Percentiles rank a stretch among this genome's conserved stretches.
Conservation (phyloP, 2,329 filamentous ascomycete species). For the Cordyceps sp. region DNA sequence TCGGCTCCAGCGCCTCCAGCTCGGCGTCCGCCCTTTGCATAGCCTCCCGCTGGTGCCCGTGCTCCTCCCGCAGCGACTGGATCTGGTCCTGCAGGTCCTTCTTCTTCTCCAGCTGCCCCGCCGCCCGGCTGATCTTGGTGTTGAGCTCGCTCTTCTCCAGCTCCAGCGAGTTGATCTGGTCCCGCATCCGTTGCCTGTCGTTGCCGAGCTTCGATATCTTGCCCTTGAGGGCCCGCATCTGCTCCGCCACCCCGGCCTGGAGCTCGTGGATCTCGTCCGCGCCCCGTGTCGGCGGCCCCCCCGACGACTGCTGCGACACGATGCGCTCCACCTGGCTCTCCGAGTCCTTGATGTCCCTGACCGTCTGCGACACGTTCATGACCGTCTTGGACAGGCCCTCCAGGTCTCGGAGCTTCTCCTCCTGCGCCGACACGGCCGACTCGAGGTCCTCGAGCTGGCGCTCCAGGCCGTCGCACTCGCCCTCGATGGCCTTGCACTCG, state of each 20-base stretch:
- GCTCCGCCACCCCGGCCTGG: slow-evolving; percentile 48
- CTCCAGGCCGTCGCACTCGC: slow-evolving; percentile 43
- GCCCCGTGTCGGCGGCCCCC: slow-evolving; percentile 46
- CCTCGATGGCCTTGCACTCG: slow-evolving; percentile 44
- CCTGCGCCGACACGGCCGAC: slow-evolving; percentile 43
- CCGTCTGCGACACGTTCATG: slow-evolving; percentile 54
- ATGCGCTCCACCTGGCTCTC: slow-evolving; percentile 61
- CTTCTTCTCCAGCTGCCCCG: slow-evolving; percentile 70
- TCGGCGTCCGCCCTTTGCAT: slow-evolving; percentile 58
- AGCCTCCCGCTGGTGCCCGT: slow-evolving; percentile 47
- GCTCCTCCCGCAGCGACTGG: slow-evolving; percentile 53
- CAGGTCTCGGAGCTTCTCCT: slow-evolving; percentile 51
- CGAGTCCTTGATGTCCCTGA: slow-evolving; percentile 54
- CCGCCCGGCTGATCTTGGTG: slow-evolving; percentile 53
- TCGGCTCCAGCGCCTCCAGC: slow-evolving; percentile 56
- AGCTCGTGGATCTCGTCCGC: slow-evolving; percentile 74
- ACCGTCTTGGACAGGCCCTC: slow-evolving; percentile 66
- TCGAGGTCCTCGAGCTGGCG: slow-evolving; percentile 52
- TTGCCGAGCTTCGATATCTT: slow-evolving; percentile 46
- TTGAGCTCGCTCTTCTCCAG: slow-evolving; percentile 60
- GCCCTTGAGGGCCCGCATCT: slow-evolving; percentile 46
- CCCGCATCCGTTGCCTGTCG: slow-evolving; percentile 57
- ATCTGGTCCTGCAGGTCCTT: slow-evolving; percentile 53
- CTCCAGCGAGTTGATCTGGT: slow-evolving; percentile 53
- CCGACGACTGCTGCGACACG: slow-evolving; percentile 56